phyloP scores from a whole-genome alignment of 495 filamentous ascomycete genomes.

The Evernia prunastri region DNA sequence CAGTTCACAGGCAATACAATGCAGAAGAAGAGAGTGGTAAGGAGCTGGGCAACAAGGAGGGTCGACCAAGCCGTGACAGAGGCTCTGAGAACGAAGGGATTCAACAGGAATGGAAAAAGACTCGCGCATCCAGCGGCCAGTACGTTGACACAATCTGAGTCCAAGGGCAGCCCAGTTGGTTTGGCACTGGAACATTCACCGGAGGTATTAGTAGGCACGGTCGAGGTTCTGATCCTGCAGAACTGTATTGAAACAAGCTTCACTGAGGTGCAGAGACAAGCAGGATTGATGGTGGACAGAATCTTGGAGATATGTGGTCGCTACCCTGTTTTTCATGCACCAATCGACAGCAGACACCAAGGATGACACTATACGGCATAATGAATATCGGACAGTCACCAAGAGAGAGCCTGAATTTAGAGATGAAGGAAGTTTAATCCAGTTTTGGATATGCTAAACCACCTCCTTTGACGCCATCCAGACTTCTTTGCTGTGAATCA shows the following conservation, averaged over 20 bases:
- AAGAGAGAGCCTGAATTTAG: background rate
- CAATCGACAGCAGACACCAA: background rate
- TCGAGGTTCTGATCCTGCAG: conserved; percentile 4
- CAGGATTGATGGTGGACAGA: conserved; percentile 11
- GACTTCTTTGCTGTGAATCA: background rate
- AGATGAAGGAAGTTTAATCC: background rate
- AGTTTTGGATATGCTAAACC: background rate
- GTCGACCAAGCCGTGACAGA: conserved; percentile 47
- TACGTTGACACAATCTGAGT: background rate
- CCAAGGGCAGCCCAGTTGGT: background rate
- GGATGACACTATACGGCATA: background rate
- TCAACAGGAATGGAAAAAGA: conserved; percentile 44
- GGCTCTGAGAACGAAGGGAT: conserved; percentile 50
- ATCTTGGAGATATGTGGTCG: conserved; percentile 13
- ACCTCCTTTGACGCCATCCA: background rate
- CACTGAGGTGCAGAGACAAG: conserved; percentile 18
- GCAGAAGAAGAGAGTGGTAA: conserved; percentile 42
- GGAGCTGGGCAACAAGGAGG: conserved; percentile 45
- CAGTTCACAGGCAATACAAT: conserved; percentile 26
- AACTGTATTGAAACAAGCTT: conserved; percentile 2
- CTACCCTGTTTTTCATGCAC: background rate
- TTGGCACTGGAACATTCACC: too few relatives aligned
- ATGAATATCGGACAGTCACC: background rate
- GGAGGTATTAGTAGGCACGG: conserved; percentile 13
- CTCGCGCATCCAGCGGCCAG: conserved; percentile 2